Evolutionary conservation across 805 yeast species (phyloP).

Genomic region (Ogataea degrootiae): DNA sequence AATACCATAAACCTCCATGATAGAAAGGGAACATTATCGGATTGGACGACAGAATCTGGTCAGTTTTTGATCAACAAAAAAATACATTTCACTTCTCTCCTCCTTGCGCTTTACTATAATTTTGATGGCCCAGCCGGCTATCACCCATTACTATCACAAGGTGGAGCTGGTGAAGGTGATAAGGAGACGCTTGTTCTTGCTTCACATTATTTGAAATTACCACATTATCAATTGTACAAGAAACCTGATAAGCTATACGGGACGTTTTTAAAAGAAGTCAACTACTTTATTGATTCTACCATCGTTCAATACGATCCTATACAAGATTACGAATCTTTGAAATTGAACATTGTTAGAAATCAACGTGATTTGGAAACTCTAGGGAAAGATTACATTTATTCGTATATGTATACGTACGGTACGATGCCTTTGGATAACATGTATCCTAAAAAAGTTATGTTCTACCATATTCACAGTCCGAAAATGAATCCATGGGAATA

Average conservation of each 20-base stretch:
- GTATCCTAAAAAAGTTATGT: constrained; percentile 15
- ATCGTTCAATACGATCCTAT: constrained; percentile 30
- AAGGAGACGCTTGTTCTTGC: constrained; percentile 72
- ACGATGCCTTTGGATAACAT: constrained; percentile 9
- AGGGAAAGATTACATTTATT: constrained; percentile 11
- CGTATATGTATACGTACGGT: constrained; percentile 17
- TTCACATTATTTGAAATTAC: constrained; percentile 42
- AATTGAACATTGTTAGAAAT: constrained; percentile 8
- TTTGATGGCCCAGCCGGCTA: constrained; percentile 56
- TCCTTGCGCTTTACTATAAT: constrained; percentile 64
- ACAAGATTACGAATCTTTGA: constrained; percentile 18
- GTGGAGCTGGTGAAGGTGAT: constrained; percentile 73
- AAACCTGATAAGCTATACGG: constrained; percentile 26
- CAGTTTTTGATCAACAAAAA: constrained; percentile 56
- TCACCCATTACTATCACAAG: constrained; percentile 57
- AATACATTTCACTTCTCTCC: constrained; percentile 51
- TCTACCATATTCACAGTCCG: constrained; percentile 43
- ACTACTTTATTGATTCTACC: constrained; percentile 24
- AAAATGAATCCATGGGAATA: constrained; percentile 42
- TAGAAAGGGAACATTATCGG: constrained; percentile 58
- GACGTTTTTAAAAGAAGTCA: constrained; percentile 14
- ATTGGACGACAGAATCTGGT: constrained; percentile 65
- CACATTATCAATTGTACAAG: constrained; percentile 46
- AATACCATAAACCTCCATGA: constrained; percentile 46
- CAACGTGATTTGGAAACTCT: constrained; percentile 1